phyloP scores from a whole-genome alignment of 371 early-diverging fungal genomes.

The Dichotomocladium elegans region DNA sequence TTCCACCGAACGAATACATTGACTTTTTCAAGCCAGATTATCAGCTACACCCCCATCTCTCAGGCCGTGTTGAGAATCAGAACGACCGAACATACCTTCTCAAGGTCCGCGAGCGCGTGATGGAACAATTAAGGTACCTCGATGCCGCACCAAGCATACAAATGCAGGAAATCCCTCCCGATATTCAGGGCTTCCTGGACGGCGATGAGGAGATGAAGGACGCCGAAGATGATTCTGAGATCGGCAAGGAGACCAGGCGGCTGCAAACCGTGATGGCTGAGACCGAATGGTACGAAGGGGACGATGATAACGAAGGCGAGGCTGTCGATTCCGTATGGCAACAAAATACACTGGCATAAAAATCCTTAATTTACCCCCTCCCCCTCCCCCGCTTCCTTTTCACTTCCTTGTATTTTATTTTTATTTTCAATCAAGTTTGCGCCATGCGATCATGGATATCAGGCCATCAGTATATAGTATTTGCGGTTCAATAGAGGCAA shows the following conservation, averaged over 20 bases:
- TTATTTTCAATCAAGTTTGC: no score
- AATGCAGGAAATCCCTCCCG: constrained; percentile 86
- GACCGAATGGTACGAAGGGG: constrained; percentile 44
- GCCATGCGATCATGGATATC: no score
- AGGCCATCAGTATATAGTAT: no score
- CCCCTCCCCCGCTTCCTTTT: neutral
- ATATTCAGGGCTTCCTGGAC: constrained; percentile 74
- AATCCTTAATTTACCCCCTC: constrained; percentile 14
- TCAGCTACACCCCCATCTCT: constrained; percentile 76
- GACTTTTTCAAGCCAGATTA: constrained; percentile 86
- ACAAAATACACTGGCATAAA: no score
- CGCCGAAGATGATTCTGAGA: constrained; percentile 48
- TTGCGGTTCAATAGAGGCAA: no score
- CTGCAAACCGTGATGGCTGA: constrained; percentile 20
- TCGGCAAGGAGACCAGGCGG: constrained; percentile 45
- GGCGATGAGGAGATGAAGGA: constrained; percentile 56
- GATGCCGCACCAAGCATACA: constrained; percentile 96
- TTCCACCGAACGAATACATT: constrained; percentile 73
- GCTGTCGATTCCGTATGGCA: constrained; percentile 30
- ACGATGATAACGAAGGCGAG: constrained; percentile 44
- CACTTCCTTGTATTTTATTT: no score
- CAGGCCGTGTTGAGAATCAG: constrained; percentile 80
- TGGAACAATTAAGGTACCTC: constrained; percentile 89
- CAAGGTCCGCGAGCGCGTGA: constrained; percentile 70
- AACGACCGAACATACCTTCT: constrained; percentile 87